Base-by-base conservation (phyloP, 305 asterid genomes). In the Lippia alba region DNA sequence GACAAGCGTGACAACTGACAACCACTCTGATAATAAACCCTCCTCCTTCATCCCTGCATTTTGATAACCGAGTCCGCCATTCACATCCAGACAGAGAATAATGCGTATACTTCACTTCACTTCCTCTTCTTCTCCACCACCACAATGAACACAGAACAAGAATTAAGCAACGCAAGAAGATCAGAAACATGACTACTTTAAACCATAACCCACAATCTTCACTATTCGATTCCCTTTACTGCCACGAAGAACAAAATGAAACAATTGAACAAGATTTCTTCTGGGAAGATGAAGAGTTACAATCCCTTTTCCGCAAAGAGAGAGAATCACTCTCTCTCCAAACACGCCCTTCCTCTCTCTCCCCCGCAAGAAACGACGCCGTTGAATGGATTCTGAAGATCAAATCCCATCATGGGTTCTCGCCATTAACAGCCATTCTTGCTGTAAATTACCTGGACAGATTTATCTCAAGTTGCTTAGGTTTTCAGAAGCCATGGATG, bases 361-460 rank as follows among this genome's bases (percentile, higher is more conserved):
- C 76, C 17, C 41, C 69, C 4, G 80, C 80, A 17, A 78, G 93
- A 41, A 56, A 56, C 16, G 81, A 68, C 62, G 81, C 83, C 4
- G 89, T 83, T 18, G 80, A 70, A 14, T 87, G 89, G 91, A 80
- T 87, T 41, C 67, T 85, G 4, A 83, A 76, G 71, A 82, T 78
- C 56, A 76, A 74, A 54, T 53, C 75, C 34, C 67, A 61, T 67
- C 78, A 69, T 74, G 84, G 83, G 0, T 87, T 87, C 70, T 74
- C 86, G 9, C 24, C 87, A 12, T 18, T 78, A 77, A 85, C 93
- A 14, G 85, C 82, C 12, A 62, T 85, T 76, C 81, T 85, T 39
- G 86, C 93, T 5, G 76, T 81, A 12, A 83, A 83, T 70, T 87
- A 81, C 48, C 80, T 87, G 11, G 86, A 85, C 69, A 83, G 89